Evolutionary conservation across 345 rosid species (phyloP).

Genomic region (Citropsis articulata): DNA sequence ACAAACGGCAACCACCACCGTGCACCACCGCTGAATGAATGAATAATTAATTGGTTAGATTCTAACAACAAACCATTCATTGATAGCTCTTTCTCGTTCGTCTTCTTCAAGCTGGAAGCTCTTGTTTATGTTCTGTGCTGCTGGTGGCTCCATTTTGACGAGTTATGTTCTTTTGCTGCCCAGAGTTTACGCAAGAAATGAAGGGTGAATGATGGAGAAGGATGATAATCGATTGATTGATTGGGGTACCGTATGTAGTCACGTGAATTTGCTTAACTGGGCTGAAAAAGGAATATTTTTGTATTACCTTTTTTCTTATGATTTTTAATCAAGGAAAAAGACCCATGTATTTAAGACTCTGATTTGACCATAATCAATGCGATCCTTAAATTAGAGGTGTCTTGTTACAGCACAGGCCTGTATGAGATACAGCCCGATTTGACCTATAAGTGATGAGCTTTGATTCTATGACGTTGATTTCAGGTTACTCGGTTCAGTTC

Average conservation of each 20-base stretch:
- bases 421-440: no score
- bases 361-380: background rate
- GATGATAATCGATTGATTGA: background rate
- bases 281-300: background rate
- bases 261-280: constrained; percentile 1
- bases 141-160: constrained; percentile 42
- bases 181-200: no score
- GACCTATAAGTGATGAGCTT: no score
- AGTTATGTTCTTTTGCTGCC: background rate
- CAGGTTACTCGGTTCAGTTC: background rate
- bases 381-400: no score
- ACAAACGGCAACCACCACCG: no score
- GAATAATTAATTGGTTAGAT: no score
- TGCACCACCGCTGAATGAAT: no score
- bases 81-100: constrained; percentile 30
- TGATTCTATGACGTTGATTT: no score
- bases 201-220: background rate
- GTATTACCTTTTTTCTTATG: background rate
- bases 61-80: constrained; percentile 30
- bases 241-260: background rate
- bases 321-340: background rate
- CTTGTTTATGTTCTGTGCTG: constrained; percentile 31
- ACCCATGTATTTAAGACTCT: background rate
- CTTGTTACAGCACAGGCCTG: no score
- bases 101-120: constrained; percentile 32